Evolutionary conservation across 192 early-diverging fungal species (phyloP).

Genomic region (Mortierella claussenii): DNA sequence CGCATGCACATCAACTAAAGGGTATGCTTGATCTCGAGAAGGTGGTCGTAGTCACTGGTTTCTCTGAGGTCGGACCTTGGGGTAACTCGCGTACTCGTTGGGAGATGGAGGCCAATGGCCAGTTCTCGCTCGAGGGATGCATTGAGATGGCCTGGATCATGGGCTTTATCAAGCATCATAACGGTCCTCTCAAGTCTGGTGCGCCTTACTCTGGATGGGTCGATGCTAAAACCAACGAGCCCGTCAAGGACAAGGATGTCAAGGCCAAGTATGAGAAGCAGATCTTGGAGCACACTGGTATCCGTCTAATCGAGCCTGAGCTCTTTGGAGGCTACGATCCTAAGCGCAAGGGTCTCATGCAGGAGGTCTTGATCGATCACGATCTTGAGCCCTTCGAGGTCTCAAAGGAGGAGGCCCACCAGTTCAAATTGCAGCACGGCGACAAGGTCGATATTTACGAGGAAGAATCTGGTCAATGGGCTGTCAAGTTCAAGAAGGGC

Average conservation of each 20-base stretch:
- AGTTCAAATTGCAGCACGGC: conserved; percentile 85
- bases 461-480: conserved; percentile 73
- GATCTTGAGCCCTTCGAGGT: conserved; percentile 91
- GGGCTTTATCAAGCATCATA: conserved; percentile 92
- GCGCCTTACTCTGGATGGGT: conserved; percentile 92
- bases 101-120: conserved; percentile 94
- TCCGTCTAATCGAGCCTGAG: conserved; percentile 89
- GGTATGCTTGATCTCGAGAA: conserved; percentile 92
- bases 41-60: conserved; percentile 92
- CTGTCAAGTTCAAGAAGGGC: conserved; percentile 86
- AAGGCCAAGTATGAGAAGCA: conserved; percentile 91
- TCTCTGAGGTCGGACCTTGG: conserved; percentile 93
- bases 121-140: conserved; percentile 90
- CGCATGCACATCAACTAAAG: conserved; percentile 68
- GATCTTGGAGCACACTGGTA: conserved; percentile 92
- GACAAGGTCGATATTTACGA: conserved; percentile 80
- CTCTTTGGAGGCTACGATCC: conserved; percentile 91
- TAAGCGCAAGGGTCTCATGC: conserved; percentile 83
- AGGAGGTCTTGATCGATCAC: conserved; percentile 89
- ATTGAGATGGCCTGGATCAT: conserved; percentile 99
- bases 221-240: conserved; percentile 85
- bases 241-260: conserved; percentile 86
- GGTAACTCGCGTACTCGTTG: conserved; percentile 93
- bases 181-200: conserved; percentile 83
- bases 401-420: conserved; percentile 85